phyloP scores from a whole-genome alignment of 1,139 yeast species.

The Candida sp. region DNA sequence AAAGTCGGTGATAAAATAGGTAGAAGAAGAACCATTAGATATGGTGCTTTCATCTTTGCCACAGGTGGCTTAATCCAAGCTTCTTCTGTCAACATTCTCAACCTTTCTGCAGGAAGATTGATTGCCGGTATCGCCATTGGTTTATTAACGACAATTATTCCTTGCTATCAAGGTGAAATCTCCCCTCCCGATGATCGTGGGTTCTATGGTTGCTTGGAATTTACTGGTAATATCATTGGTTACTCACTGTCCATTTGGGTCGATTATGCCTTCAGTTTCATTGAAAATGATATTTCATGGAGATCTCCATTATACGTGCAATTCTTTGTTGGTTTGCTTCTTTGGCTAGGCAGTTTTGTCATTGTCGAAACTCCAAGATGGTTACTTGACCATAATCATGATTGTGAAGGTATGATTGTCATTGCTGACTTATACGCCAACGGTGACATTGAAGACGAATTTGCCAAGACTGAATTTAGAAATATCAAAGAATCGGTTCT shows the following conservation, averaged over 20 bases:
- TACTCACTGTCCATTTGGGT: constrained; percentile 89
- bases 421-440: constrained; percentile 45
- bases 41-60: constrained; percentile 78
- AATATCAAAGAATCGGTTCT: constrained; percentile 46
- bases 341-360: constrained; percentile 69
- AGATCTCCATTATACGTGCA: constrained; percentile 77
- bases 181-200: constrained; percentile 91
- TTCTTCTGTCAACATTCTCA: constrained; percentile 34
- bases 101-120: constrained; percentile 70
- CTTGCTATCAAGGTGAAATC: constrained; percentile 89
- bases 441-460: constrained; percentile 53
- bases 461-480: constrained; percentile 56
- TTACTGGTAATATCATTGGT: constrained; percentile 88
- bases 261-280: constrained; percentile 72
- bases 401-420: constrained; percentile 71
- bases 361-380: constrained; percentile 90
- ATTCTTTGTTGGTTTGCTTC: constrained; percentile 66
- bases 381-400: constrained; percentile 85
- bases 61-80: constrained; percentile 81
- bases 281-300: constrained; percentile 61
- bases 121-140: constrained; percentile 90
- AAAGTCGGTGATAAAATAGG: constrained; percentile 78
- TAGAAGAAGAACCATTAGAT: constrained; percentile 73
- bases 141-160: constrained; percentile 88
- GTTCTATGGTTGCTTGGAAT: constrained; percentile 84